Evolutionary conservation across 2,329 filamentous ascomycete genomes (phyloP).

Genomic region (Ascochyta rabiei): DNA sequence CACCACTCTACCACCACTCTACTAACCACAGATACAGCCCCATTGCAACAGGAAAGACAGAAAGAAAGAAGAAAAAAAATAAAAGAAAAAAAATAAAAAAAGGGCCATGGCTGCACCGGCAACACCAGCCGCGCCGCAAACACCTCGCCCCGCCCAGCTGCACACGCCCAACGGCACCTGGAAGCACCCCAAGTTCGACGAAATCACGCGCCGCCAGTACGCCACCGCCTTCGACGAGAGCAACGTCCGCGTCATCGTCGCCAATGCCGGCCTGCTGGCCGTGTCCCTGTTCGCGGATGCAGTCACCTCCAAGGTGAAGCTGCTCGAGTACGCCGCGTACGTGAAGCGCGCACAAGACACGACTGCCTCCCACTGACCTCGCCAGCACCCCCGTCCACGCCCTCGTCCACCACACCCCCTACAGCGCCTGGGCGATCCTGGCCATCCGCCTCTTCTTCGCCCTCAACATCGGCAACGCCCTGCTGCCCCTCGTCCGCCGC

Average conservation of each 20-base stretch:
- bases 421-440: conserved; percentile 49
- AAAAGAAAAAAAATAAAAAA: no score
- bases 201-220: conserved; percentile 82
- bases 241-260: conserved; percentile 72
- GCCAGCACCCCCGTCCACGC: conserved; percentile 47
- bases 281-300: conserved; percentile 50
- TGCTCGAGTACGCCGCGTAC: conserved; percentile 32
- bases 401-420: conserved; percentile 44
- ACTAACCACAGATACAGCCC: conserved; percentile 3
- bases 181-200: conserved; percentile 86
- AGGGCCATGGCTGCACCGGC: conserved; percentile 25
- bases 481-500: conserved; percentile 73
- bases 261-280: conserved; percentile 67
- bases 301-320: conserved; percentile 27
- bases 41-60: no score
- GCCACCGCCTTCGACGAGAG: conserved; percentile 78
- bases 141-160: conserved; percentile 25
- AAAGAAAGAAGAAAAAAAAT: no score
- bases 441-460: conserved; percentile 60
- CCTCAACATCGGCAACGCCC: conserved; percentile 71
- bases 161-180: conserved; percentile 71
- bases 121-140: conserved; percentile 14
- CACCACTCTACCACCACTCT: neutral
- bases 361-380: neutral
- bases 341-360: neutral